These are phyloP conservation scores for Lotus japonicus DNA, from an alignment of 306 rosid species.

Conservation along the genomic window DNA sequence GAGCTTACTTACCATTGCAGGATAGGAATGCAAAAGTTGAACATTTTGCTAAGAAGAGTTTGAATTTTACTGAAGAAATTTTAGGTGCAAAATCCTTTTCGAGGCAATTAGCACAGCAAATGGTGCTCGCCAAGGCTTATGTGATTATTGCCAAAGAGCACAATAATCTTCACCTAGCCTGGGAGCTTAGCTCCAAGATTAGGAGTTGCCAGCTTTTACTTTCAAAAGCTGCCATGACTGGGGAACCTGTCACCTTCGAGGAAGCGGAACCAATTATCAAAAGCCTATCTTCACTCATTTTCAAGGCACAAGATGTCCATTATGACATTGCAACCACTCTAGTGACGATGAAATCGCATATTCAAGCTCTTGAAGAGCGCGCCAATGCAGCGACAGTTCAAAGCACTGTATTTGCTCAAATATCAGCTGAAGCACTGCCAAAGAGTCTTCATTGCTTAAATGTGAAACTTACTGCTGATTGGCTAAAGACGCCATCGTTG, in stretches of 20 bases:
- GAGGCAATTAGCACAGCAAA: slow-evolving; percentile 79
- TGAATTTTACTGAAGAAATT: slow-evolving; percentile 67
- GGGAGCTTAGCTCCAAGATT: slow-evolving; percentile 81
- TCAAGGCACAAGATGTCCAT: slow-evolving; percentile 78
- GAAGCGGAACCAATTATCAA: slow-evolving; percentile 80
- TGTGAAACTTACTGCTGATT: slow-evolving; percentile 69
- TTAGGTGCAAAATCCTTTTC: slow-evolving; percentile 71
- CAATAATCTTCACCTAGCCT: slow-evolving; percentile 86
- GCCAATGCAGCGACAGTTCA: slow-evolving; percentile 71
- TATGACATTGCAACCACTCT: slow-evolving; percentile 91
- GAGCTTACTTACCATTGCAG: slow-evolving; percentile 36
- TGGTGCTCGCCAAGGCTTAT: slow-evolving; percentile 85
- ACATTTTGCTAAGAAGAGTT: slow-evolving; percentile 36
- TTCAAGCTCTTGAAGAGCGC: slow-evolving; percentile 92
- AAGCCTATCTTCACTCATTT: slow-evolving; percentile 69
- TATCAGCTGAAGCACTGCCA: slow-evolving; percentile 79
- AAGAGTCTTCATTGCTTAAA: slow-evolving; percentile 80
- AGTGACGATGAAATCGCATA: slow-evolving; percentile 85
- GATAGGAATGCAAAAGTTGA: slow-evolving; percentile 48
- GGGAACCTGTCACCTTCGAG: slow-evolving; percentile 55
- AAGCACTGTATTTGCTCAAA: slow-evolving; percentile 72
- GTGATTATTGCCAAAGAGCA: slow-evolving; percentile 88
- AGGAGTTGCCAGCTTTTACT: slow-evolving; percentile 87
- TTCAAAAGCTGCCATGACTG: slow-evolving; percentile 79
- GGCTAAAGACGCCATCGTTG: slow-evolving; percentile 52